A percentile compares a stretch with the other conserved stretches of the same genome.
Conservation (phyloP, 139 green algal species). For the Ettlia oleoabundans region DNA sequence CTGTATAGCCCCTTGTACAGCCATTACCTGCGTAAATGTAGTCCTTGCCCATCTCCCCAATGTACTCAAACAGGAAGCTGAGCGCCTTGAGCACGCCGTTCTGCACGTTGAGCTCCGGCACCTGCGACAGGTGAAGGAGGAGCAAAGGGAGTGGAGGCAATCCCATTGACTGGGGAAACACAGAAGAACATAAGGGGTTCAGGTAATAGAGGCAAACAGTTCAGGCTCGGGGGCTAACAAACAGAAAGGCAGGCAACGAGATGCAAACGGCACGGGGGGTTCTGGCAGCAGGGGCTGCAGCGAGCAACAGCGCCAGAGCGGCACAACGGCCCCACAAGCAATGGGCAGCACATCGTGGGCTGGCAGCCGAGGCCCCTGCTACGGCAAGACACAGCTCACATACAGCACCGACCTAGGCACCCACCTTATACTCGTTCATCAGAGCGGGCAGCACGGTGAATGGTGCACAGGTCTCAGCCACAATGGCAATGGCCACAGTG, state of each 20-base stretch:
- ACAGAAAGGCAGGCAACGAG: no score
- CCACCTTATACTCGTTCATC: conserved; percentile 97
- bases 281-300: no score
- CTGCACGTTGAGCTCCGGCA: conserved; percentile 98
- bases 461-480: conserved; percentile 97
- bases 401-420: neutral
- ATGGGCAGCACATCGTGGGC: neutral
- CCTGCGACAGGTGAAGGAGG: conserved; percentile 41
- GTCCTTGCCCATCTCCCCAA: conserved; percentile 99
- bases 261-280: no score
- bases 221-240: no score
- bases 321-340: no score
- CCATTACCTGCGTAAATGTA: conserved; percentile 92
- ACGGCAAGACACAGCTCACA: neutral
- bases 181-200: no score
- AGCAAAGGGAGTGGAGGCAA: neutral
- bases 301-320: no score
- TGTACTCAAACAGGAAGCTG: conserved; percentile 99
- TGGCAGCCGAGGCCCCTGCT: neutral
- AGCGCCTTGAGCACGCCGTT: conserved; percentile 99
- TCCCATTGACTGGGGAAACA: no score
- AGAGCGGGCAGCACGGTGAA: conserved; percentile 99
- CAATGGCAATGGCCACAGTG: conserved; percentile 99
- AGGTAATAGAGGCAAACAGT: no score
- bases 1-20: no score